Percentiles rank a stretch among this genome's conserved stretches.
Conservation (phyloP, 257 asterid species). For the Solanum sejunctum region DNA sequence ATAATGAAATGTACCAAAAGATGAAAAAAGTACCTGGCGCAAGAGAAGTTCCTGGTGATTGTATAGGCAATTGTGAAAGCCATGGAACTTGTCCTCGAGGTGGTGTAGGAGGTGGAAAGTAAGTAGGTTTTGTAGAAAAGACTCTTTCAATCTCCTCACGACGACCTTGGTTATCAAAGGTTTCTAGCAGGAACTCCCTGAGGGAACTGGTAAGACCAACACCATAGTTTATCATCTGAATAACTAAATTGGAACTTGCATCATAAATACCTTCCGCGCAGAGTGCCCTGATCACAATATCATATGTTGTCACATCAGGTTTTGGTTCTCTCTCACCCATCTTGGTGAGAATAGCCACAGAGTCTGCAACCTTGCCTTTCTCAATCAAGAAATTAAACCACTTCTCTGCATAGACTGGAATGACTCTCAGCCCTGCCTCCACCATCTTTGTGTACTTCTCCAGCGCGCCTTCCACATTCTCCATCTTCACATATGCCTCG, state of each 20-base stretch:
- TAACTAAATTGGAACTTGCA: conserved; percentile 24
- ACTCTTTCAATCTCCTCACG: conserved; percentile 40
- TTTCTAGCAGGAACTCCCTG: conserved; percentile 39
- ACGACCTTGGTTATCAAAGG: conserved; percentile 47
- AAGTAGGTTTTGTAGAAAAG: conserved; percentile 19
- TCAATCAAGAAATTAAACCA: conserved; percentile 68
- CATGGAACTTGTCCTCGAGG: conserved; percentile 1
- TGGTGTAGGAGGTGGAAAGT: conserved; percentile 17
- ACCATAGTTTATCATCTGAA: conserved; percentile 46
- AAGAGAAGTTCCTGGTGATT: conserved; percentile 1
- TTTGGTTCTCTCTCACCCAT: conserved; percentile 74
- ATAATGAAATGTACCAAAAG: neutral
- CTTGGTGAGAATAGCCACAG: conserved; percentile 50
- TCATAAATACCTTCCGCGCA: conserved; percentile 36
- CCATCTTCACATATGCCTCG: conserved; percentile 54
- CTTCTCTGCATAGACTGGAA: conserved; percentile 59
- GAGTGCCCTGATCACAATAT: conserved; percentile 56
- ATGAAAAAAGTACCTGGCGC: neutral
- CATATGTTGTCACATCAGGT: conserved; percentile 71
- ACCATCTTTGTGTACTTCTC: conserved; percentile 67
- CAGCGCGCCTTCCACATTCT: conserved; percentile 37
- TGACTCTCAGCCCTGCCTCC: conserved; percentile 67
- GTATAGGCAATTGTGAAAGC: conserved; percentile 18
- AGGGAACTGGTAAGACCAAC: conserved; percentile 46
- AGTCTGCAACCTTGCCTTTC: conserved; percentile 50